Evolutionary conservation across 2,329 filamentous ascomycete genomes (phyloP).

Genomic region (Hyphodiscus sp.): DNA sequence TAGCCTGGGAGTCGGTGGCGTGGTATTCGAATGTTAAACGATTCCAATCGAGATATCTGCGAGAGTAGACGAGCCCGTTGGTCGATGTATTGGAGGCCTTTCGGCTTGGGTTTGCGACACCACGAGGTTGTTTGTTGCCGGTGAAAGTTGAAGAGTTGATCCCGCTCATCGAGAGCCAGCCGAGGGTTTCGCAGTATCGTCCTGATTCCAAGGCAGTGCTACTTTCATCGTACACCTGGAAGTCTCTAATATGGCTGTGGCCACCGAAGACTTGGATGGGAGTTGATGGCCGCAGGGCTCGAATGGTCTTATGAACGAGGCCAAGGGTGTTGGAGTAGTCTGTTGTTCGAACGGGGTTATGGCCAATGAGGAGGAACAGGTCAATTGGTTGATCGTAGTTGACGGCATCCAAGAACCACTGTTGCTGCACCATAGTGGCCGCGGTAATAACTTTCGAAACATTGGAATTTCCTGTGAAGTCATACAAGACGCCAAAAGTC

Average conservation of each 20-base stretch:
- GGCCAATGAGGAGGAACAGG: conserved; percentile 77
- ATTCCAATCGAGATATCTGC: conserved; percentile 90
- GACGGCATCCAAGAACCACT: conserved; percentile 74
- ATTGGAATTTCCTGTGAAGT: conserved; percentile 84
- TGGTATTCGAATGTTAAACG: conserved; percentile 67
- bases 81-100: conserved; percentile 22
- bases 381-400: conserved; percentile 69
- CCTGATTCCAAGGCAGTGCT: conserved; percentile 75
- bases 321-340: conserved; percentile 63
- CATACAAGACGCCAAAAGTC: conserved; percentile 76
- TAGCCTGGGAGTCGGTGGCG: conserved; percentile 65
- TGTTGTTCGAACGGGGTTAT: conserved; percentile 61
- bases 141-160: conserved; percentile 24
- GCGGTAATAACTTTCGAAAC: conserved; percentile 79
- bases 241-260: conserved; percentile 65
- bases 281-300: conserved; percentile 65
- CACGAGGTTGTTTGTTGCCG: conserved; percentile 17
- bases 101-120: conserved; percentile 29
- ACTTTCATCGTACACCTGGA: conserved; percentile 67
- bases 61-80: conserved; percentile 46
- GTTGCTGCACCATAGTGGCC: conserved; percentile 68
- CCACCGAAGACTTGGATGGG: conserved; percentile 88
- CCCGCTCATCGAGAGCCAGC: conserved; percentile 80
- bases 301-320: conserved; percentile 68
- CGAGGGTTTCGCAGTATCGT: conserved; percentile 88